A percentile compares a stretch with the other conserved stretches of the same genome.
These are phyloP conservation scores for Coemansia sp. DNA, from an alignment of 192 early-diverging fungal species.

Conservation along the genomic window DNA sequence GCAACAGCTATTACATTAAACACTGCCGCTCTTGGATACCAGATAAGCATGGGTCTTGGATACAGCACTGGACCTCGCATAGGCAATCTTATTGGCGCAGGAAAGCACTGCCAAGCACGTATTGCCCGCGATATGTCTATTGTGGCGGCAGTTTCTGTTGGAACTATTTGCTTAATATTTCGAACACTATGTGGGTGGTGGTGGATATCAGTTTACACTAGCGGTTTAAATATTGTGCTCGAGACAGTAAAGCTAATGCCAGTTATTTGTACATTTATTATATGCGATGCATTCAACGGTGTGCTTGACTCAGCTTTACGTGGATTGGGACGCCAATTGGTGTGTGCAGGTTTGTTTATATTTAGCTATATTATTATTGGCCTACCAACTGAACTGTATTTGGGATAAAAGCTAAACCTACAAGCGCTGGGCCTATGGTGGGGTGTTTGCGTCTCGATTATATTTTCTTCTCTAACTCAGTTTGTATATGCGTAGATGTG, in stretches of 20 bases:
- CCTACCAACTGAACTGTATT: slow-evolving; percentile 44
- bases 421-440: slow-evolving; percentile 37
- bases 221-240: slow-evolving; percentile 62
- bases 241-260: slow-evolving; percentile 74
- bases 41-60: slow-evolving; percentile 70
- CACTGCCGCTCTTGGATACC: slow-evolving; percentile 64
- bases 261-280: slow-evolving; percentile 64
- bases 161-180: slow-evolving; percentile 12
- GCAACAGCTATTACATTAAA: slow-evolving; percentile 71
- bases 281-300: slow-evolving; percentile 56
- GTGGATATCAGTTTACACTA: slow-evolving; percentile 58
- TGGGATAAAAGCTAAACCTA: slow-evolving; percentile 33
- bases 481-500: slow-evolving; percentile 12
- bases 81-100: slow-evolving; percentile 68
- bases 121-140: slow-evolving; percentile 59
- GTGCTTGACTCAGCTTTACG: slow-evolving; percentile 54
- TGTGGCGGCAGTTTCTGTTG: slow-evolving; percentile 55
- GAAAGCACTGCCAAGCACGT: slow-evolving; percentile 55
- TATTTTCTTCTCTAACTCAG: slow-evolving; percentile 17
- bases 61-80: slow-evolving; percentile 75
- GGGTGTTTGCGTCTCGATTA: slow-evolving; percentile 24
- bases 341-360: slow-evolving; percentile 47
- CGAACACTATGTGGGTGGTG: slow-evolving; percentile 13
- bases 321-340: slow-evolving; percentile 50
- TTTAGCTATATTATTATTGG: slow-evolving; percentile 52